Conservation (phyloP, 352 stramenopile species). For the Pythium aphanidermatum region DNA sequence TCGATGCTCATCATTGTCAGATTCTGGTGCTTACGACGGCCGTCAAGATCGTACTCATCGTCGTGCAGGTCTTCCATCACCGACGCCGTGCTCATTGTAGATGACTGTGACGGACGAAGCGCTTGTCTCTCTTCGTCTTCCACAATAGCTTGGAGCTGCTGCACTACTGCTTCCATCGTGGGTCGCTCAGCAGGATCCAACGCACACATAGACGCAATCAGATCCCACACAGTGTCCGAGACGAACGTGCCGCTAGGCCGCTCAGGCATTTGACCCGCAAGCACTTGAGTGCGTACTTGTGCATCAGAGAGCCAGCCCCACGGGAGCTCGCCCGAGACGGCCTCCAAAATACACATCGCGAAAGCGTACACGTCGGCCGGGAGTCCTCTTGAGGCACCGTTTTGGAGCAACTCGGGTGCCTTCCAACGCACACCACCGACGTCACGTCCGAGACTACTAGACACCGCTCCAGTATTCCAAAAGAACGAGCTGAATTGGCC, state of each 20-base stretch:
- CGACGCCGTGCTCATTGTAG: background rate
- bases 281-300: conserved; percentile 31
- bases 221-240: conserved; percentile 35
- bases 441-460: background rate
- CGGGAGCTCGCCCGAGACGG: conserved; percentile 47
- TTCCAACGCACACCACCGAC: conserved; percentile 44
- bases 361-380: conserved; percentile 60
- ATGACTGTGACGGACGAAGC: background rate
- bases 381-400: conserved; percentile 5
- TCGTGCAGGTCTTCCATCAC: conserved; percentile 2
- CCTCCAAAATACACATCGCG: conserved; percentile 61
- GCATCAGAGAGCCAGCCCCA: conserved; percentile 49
- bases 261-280: conserved; percentile 33
- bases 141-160: conserved; percentile 35
- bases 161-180: conserved; percentile 37
- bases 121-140: conserved; percentile 40
- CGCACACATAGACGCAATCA: conserved; percentile 56
- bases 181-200: conserved; percentile 34
- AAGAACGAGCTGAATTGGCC: conserved; percentile 43
- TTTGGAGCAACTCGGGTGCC: conserved; percentile 37
- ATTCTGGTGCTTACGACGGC: background rate
- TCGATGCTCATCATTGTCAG: conserved; percentile 3
- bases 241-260: conserved; percentile 28
- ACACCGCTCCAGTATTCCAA: background rate
- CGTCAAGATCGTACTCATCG: conserved; percentile 3